Conservation (phyloP, 2,329 filamentous ascomycete species). For the Pezicula radicicola region DNA sequence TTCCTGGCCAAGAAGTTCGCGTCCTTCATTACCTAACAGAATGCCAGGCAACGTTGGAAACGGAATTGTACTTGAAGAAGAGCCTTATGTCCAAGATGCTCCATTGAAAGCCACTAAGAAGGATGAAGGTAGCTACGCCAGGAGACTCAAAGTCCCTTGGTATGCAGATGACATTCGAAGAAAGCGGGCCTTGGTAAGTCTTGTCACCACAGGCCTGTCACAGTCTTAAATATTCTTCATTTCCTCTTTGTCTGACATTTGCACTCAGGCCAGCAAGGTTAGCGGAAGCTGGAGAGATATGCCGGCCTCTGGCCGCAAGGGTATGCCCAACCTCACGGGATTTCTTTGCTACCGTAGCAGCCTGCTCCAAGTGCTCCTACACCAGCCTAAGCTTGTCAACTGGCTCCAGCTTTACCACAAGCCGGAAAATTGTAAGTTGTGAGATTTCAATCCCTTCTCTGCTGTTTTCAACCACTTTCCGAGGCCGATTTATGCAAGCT, state of each 20-base stretch:
- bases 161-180: slow-evolving; percentile 4
- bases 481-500: neutral
- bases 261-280: slow-evolving; percentile 10
- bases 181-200: slow-evolving; percentile 3
- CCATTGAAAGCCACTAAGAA: neutral
- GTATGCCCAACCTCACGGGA: slow-evolving; percentile 24
- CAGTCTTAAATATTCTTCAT: too few species aligned
- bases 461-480: too few species aligned
- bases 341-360: slow-evolving; percentile 29
- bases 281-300: slow-evolving; percentile 14
- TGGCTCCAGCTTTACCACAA: slow-evolving; percentile 24
- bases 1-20: neutral
- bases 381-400: slow-evolving; percentile 28
- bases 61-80: neutral
- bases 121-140: slow-evolving; percentile 2
- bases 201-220: neutral
- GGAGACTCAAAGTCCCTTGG: slow-evolving; percentile 4
- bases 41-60: too few species aligned
- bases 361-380: slow-evolving; percentile 30
- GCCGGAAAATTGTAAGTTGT: slow-evolving; percentile 18
- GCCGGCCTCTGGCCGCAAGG: slow-evolving; percentile 19
- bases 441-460: neutral
- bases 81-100: neutral
- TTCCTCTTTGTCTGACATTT: too few species aligned
- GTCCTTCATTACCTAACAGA: too few species aligned